phyloP scores from a whole-genome alignment of 176 grass and related monocot genomes.

The Ananas comosus region DNA sequence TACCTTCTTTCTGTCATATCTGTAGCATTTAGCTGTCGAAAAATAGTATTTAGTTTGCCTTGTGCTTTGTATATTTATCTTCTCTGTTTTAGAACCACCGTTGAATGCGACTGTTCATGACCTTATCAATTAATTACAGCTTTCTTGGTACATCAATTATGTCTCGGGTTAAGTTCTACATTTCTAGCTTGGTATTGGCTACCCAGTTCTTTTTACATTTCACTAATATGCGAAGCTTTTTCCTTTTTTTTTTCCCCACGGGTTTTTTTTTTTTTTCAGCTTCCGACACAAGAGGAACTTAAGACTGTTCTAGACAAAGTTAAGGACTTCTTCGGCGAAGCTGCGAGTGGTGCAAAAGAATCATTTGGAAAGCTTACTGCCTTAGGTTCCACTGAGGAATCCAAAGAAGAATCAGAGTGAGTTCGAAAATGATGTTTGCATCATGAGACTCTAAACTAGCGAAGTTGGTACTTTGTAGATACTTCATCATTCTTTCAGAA shows the following conservation, averaged over 20 bases:
- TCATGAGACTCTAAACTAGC: background rate
- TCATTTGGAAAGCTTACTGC: constrained; percentile 84
- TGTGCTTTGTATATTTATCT: background rate
- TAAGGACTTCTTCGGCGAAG: constrained; percentile 82
- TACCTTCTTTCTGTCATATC: no score
- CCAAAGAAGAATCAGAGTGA: constrained; percentile 43
- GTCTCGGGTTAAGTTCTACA: background rate
- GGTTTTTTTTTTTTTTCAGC: constrained; percentile 38
- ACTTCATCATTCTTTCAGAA: background rate
- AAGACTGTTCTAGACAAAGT: constrained; percentile 87
- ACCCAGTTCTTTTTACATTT: background rate
- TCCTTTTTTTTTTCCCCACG: background rate
- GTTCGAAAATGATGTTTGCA: background rate
- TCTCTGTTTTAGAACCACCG: no score
- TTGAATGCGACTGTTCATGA: background rate
- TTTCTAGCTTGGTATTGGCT: background rate
- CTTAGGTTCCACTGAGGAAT: constrained; percentile 43
- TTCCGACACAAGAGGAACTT: constrained; percentile 82
- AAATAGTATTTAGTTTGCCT: background rate
- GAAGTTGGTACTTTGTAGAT: background rate
- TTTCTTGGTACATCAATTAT: background rate
- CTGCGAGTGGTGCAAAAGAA: constrained; percentile 59
- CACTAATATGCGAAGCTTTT: background rate
- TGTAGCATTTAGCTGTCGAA: no score
- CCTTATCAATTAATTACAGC: background rate